Evolutionary conservation across 2,329 filamentous ascomycete genomes (phyloP), one percentile per base, ranked within the genome.

Genomic region (Pseudogymnoascus sp.): DNA sequence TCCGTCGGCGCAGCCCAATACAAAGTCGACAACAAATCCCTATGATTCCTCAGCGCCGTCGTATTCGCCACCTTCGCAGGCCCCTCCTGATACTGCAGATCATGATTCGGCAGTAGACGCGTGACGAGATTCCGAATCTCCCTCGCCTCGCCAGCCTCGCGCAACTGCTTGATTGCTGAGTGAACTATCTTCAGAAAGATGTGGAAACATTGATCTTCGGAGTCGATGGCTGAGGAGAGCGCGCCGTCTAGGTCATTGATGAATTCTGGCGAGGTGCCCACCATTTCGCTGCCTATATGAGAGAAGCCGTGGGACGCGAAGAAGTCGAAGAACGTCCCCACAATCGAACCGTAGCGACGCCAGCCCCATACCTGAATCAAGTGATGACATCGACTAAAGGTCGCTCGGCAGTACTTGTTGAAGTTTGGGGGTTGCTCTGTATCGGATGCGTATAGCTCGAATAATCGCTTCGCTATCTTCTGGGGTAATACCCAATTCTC

Each of bases 281-380:
- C 89, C 87, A 64, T 88, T 88, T 38, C 84, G 81, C 43, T 21
- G 2, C 59, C 59, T 11, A 89, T 71, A 71, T 89, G 83, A 2
- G 80, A 80, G 9, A 89, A 78, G 53, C 83, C 80, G 66, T 85
- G 83, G 1, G 81, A 81, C 8, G 84, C 85, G 67, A 88, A 89
- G 69, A 88, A 88, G 72, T 89, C 86, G 66, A 88, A 89, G 2
- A 89, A 80, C 1, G 80, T 77, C 1, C 85, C 84, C 34, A 88
- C 76, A 12, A 88, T 78, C 11, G 68, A 56, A 9, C 78, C 75
- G 56, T 80, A 82, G 67, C 81, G 84, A 38, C 77, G 77, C 87
- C 87, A 89, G 3, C 84, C 84, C 87, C 87, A 89, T 71, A 85
- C 81, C 63, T 81, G 77, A 56, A 88, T 82, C 8, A 88, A 78